phyloP scores from a whole-genome alignment of 2,329 filamentous ascomycete species.

The Sclerotinia borealis region DNA sequence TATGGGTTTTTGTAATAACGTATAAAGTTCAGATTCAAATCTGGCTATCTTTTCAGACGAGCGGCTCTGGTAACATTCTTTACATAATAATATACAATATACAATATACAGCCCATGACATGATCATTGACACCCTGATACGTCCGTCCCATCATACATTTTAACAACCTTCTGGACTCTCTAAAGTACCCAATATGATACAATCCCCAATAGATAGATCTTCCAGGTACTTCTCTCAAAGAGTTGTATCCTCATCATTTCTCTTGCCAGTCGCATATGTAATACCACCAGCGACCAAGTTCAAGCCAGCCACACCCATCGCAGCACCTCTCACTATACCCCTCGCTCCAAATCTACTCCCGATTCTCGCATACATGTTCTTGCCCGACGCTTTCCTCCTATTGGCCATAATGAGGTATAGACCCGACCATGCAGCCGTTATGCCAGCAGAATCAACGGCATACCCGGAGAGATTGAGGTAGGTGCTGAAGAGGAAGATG shows the following conservation, averaged over 20 bases:
- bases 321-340: slow-evolving; percentile 47
- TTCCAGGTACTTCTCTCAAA: background rate
- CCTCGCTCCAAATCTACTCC: slow-evolving; percentile 43
- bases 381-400: slow-evolving; percentile 39
- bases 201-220: background rate
- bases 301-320: slow-evolving; percentile 43
- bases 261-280: slow-evolving; percentile 45
- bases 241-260: slow-evolving; percentile 18
- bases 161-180: background rate
- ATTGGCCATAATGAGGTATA: slow-evolving; percentile 58
- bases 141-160: background rate
- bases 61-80: background rate
- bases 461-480: slow-evolving; percentile 57
- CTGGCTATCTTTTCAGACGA: background rate
- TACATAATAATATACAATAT: background rate
- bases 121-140: background rate
- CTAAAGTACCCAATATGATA: background rate
- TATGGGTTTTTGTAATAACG: background rate
- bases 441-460: slow-evolving; percentile 58
- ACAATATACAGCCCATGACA: background rate
- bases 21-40: background rate
- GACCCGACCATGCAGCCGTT: slow-evolving; percentile 57
- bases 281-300: slow-evolving; percentile 44
- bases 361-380: slow-evolving; percentile 34
- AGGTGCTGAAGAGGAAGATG: slow-evolving; percentile 58